Evolutionary conservation across 345 rosid species (phyloP).

Genomic region (Arabis alpina): DNA sequence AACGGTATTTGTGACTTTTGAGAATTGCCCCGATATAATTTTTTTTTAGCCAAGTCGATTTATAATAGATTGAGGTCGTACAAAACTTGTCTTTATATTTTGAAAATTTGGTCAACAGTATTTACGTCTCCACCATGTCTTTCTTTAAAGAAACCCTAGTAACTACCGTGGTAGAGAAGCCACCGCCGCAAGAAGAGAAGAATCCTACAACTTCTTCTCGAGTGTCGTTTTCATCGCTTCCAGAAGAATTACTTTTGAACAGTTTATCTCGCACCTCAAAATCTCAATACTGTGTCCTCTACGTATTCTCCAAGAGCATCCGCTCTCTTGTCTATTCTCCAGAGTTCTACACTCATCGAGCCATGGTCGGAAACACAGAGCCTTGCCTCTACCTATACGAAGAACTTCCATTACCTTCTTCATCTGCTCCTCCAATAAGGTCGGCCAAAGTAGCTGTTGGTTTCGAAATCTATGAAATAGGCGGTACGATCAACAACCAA

Average conservation of each 20-base stretch:
- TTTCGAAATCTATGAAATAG: slow-evolving; percentile 54
- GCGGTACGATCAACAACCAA: slow-evolving; percentile 44
- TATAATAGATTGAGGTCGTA: too few relatives aligned
- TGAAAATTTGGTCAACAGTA: too few relatives aligned
- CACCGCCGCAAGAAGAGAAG: not conserved
- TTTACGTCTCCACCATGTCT: too few relatives aligned
- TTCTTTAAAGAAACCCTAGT: not conserved
- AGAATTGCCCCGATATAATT: too few relatives aligned
- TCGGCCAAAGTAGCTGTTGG: slow-evolving; percentile 47
- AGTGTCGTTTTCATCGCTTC: not conserved
- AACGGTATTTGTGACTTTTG: too few relatives aligned
- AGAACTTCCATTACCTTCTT: slow-evolving; percentile 3
- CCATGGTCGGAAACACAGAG: slow-evolving; percentile 42
- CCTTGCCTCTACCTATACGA: slow-evolving; percentile 58
- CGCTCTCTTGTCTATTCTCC: slow-evolving; percentile 55
- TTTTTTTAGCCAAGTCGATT: too few relatives aligned
- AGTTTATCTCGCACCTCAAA: not conserved
- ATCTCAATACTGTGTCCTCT: slow-evolving; percentile 38
- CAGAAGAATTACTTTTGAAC: not conserved
- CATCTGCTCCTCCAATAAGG: not conserved
- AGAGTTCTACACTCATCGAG: slow-evolving; percentile 41
- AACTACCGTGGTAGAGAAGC: not conserved
- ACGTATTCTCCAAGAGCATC: slow-evolving; percentile 56
- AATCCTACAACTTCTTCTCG: not conserved
- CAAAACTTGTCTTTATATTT: too few relatives aligned